A percentile compares a stretch with the other conserved stretches of the same genome.
These are phyloP conservation scores for Arthrobotrys sphaeroides DNA, from an alignment of 2,329 filamentous ascomycete species.

Conservation along the genomic window DNA sequence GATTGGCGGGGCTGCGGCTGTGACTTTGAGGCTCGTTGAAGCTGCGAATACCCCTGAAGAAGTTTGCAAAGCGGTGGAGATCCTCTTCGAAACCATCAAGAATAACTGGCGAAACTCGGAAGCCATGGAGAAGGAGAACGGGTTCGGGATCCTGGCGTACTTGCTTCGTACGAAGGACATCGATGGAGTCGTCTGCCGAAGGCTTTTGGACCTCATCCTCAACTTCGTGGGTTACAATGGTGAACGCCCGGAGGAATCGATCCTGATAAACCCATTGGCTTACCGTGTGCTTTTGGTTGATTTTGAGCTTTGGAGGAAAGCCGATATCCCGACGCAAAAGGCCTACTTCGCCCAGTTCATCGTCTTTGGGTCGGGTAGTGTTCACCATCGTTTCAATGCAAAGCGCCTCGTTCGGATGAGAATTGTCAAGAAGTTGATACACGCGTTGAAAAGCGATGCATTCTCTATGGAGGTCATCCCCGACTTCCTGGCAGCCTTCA, in stretches of 20 bases:
- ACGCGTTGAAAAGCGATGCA: constrained; percentile 86
- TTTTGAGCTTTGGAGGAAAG: constrained; percentile 89
- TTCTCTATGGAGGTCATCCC: constrained; percentile 77
- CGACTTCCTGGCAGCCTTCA: constrained; percentile 81
- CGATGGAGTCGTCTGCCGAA: constrained; percentile 65
- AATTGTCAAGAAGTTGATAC: constrained; percentile 87
- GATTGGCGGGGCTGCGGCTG: constrained; percentile 86
- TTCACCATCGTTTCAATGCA: constrained; percentile 90
- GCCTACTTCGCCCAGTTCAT: constrained; percentile 94
- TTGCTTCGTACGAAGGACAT: constrained; percentile 73
- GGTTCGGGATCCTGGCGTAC: constrained; percentile 86
- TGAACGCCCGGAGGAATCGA: constrained; percentile 80
- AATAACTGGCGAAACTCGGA: constrained; percentile 98
- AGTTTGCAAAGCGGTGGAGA: constrained; percentile 79
- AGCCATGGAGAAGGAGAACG: constrained; percentile 95
- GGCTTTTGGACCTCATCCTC: constrained; percentile 79
- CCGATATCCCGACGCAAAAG: constrained; percentile 78
- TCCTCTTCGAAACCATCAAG: constrained; percentile 84
- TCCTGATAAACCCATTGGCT: constrained; percentile 94
- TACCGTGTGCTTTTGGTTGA: constrained; percentile 93
- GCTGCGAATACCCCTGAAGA: constrained; percentile 75
- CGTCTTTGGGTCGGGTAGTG: constrained; percentile 87
- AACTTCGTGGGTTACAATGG: constrained; percentile 89
- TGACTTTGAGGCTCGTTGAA: constrained; percentile 85
- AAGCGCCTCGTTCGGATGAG: constrained; percentile 88